Base-by-base conservation (phyloP, 2,329 filamentous ascomycete genomes). In the Cladorrhinum sp. region DNA sequence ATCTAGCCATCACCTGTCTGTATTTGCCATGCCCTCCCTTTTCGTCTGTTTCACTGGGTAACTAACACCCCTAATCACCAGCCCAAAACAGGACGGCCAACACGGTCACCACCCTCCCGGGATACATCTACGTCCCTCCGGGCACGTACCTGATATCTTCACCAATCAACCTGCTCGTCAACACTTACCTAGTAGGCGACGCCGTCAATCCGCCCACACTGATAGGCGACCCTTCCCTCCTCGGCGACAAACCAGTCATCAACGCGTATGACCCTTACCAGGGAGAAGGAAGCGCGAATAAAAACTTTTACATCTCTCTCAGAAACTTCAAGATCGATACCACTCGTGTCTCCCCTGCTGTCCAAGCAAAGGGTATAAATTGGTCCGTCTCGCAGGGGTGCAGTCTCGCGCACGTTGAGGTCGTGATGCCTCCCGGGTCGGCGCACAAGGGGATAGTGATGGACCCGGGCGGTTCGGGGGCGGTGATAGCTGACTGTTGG, bases 361-460 rank as follows among this genome's bases (percentile, higher is more conserved):
- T 66, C 4, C 56, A 65, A 24, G 69, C 68, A 20, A 66, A 62
- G 1, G 68, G 64, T 5, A 64, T 74, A 42, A 68, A 73, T 24
- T 74, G 72, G 71, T 69, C 68, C 12, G 71, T 74, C 18, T 69
- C 68, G 14, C 72, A 74, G 54, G 70, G 64, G 23, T 71, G 69
- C 53, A 68, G 68, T 30, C 58, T 74, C 18, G 67, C 63, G 24
- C 72, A 73, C 48, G 67, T 74, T 1, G 58, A 71, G 14, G 64
- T 77, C 59, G 65, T 65, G 33, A 76, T 77, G 74, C 70, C 74
- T 1, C 64, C 62, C 23, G 65, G 61, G 26, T 72, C 70, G n/a
- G 67, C 69, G 12, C 75, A 77, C 53, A 66, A 70, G 3, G 75
- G 75, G 1, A 63, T 77, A 30, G 69, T 71, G 14, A 73, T 73